phyloP scores from a whole-genome alignment of 257 asterid species.

The Pogostemon cablin region DNA sequence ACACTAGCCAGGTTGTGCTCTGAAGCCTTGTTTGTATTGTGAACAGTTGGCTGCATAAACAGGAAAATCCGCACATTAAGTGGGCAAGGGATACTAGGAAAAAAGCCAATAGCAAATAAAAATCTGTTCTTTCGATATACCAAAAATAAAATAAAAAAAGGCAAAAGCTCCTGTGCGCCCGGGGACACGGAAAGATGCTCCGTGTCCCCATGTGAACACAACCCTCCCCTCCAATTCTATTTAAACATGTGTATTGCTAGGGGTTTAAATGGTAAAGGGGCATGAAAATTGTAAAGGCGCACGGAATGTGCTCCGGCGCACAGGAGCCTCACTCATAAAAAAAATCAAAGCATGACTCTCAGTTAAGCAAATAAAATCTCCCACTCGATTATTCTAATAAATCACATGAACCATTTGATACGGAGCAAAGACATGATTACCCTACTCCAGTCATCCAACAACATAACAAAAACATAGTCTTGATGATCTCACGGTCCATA shows the following conservation, averaged over 20 bases:
- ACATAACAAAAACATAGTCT: slow-evolving; percentile 20
- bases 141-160: background rate
- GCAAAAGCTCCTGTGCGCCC: no score
- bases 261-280: no score
- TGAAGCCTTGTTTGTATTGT: slow-evolving; percentile 54
- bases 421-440: background rate
- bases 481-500: slow-evolving; percentile 14
- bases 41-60: slow-evolving; percentile 49
- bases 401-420: background rate
- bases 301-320: no score
- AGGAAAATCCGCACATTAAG: slow-evolving; percentile 24
- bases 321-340: no score
- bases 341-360: slow-evolving; percentile 18
- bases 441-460: slow-evolving; percentile 4
- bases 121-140: background rate
- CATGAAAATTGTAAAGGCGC: no score
- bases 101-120: background rate
- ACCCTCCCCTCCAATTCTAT: no score
- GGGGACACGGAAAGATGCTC: no score
- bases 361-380: slow-evolving; percentile 18
- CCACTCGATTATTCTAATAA: background rate
- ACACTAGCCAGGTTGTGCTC: slow-evolving; percentile 53
- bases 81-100: slow-evolving; percentile 3
- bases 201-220: no score
- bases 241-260: no score